Evolutionary conservation across 2,329 filamentous ascomycete genomes (phyloP).

Genomic region (Penicillium sp.): DNA sequence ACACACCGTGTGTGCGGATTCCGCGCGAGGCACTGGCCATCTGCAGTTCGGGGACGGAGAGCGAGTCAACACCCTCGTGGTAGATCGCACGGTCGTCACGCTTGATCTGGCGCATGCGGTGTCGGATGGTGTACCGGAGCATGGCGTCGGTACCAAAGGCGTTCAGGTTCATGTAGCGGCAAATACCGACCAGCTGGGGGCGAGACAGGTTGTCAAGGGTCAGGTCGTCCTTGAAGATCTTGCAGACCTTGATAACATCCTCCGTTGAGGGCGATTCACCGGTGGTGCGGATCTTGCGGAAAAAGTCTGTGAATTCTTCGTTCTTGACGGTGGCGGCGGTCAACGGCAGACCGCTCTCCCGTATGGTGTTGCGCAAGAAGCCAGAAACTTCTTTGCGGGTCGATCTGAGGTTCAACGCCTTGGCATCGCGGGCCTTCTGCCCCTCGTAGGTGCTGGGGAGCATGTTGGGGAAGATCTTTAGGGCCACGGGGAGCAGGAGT

Average conservation of each 20-base stretch:
- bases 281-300: constrained; percentile 86
- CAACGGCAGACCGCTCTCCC: constrained; percentile 85
- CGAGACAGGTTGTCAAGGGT: constrained; percentile 94
- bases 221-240: constrained; percentile 95
- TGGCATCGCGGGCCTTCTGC: constrained; percentile 79
- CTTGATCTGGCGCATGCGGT: constrained; percentile 99
- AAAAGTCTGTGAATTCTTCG: constrained; percentile 92
- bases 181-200: constrained; percentile 93
- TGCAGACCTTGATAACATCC: constrained; percentile 97
- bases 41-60: constrained; percentile 89
- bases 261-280: constrained; percentile 79
- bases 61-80: constrained; percentile 83
- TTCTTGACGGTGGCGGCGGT: constrained; percentile 75
- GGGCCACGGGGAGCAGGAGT: constrained; percentile 76
- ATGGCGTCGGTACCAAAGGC: constrained; percentile 96
- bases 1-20: constrained; percentile 84
- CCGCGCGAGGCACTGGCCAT: constrained; percentile 84
- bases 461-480: constrained; percentile 94
- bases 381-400: constrained; percentile 88
- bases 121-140: constrained; percentile 91
- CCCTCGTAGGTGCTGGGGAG: constrained; percentile 95
- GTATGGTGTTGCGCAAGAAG: constrained; percentile 79
- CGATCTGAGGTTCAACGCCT: constrained; percentile 68
- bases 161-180: constrained; percentile 95
- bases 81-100: constrained; percentile 89